A percentile compares a stretch with the other conserved stretches of the same genome.
These are phyloP conservation scores for Abrus precatorius DNA, from an alignment of 306 rosid species.

Conservation along the genomic window DNA sequence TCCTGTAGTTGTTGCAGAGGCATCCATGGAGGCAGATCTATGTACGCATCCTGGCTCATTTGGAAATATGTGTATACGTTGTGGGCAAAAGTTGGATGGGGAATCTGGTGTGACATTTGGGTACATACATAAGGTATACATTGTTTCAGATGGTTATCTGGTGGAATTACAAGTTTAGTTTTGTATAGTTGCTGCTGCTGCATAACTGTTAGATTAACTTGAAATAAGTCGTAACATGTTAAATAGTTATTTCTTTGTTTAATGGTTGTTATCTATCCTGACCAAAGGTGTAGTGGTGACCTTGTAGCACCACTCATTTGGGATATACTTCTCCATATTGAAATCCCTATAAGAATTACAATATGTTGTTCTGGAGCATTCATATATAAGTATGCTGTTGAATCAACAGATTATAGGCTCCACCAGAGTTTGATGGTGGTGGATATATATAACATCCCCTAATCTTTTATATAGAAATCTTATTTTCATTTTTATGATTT, in stretches of 20 bases:
- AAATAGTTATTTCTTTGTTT: slow-evolving; percentile 15
- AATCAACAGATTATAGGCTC: slow-evolving; percentile 15
- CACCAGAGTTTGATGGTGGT: slow-evolving; percentile 25
- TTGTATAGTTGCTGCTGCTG: slow-evolving; percentile 20
- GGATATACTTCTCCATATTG: neutral
- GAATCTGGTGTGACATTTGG: slow-evolving; percentile 84
- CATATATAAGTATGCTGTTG: neutral
- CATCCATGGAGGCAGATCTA: slow-evolving; percentile 48
- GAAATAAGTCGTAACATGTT: slow-evolving; percentile 12
- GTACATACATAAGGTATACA: slow-evolving; percentile 81
- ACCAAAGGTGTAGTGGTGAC: slow-evolving; percentile 12
- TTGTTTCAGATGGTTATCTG: slow-evolving; percentile 38
- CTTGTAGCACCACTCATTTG: slow-evolving; percentile 21
- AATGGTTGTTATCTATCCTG: slow-evolving; percentile 28
- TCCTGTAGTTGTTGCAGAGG: slow-evolving; percentile 56
- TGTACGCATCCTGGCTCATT: slow-evolving; percentile 88
- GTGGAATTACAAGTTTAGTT: slow-evolving; percentile 39
- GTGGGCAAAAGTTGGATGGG: slow-evolving; percentile 77
- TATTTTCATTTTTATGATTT: slow-evolving; percentile 19
- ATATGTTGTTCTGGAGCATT: slow-evolving; percentile 19
- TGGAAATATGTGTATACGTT: slow-evolving; percentile 75
- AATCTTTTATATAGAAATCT: slow-evolving; percentile 2
- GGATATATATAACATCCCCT: slow-evolving; percentile 9
- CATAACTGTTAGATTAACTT: slow-evolving; percentile 13
- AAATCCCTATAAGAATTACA: slow-evolving; percentile 13